Conservation (phyloP, 1,284 basidiomycete genomes). For the Irpex sp. region DNA sequence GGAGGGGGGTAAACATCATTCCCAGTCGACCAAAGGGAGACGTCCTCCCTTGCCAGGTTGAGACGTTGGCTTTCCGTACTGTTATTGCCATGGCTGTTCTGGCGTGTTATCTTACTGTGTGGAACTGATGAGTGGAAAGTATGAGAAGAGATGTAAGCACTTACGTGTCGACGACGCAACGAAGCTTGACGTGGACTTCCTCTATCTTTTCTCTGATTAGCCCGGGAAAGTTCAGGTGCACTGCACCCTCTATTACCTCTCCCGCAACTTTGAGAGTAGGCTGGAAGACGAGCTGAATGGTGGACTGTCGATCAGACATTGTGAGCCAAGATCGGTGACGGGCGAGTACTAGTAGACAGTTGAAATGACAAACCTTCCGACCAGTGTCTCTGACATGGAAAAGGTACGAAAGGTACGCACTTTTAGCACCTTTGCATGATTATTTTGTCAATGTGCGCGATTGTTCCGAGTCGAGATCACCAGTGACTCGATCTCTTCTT, state of each 20-base stretch:
- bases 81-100: background rate
- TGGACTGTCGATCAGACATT: background rate
- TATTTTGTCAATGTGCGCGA: too few relatives aligned
- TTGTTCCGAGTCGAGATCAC: too few relatives aligned
- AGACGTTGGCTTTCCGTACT: background rate
- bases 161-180: slow-evolving; percentile 18
- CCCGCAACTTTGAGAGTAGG: background rate
- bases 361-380: background rate
- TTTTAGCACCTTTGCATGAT: too few relatives aligned
- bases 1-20: slow-evolving; percentile 18
- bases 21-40: background rate
- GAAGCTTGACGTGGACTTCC: slow-evolving; percentile 21
- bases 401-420: too few relatives aligned
- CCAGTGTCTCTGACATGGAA: too few relatives aligned
- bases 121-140: slow-evolving; percentile 8
- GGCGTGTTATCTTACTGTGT: background rate
- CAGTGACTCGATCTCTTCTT: too few relatives aligned
- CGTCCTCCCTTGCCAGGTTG: background rate
- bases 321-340: background rate
- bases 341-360: background rate
- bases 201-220: slow-evolving; percentile 18
- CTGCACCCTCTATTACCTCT: slow-evolving; percentile 7
- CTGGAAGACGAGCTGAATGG: background rate
- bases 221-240: slow-evolving; percentile 14
- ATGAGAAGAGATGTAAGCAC: slow-evolving; percentile 15